A percentile compares a stretch with the other conserved stretches of the same genome.
Evolutionary conservation across 169 alveolate species (phyloP).

Genomic region (Plasmodium gaboni): DNA sequence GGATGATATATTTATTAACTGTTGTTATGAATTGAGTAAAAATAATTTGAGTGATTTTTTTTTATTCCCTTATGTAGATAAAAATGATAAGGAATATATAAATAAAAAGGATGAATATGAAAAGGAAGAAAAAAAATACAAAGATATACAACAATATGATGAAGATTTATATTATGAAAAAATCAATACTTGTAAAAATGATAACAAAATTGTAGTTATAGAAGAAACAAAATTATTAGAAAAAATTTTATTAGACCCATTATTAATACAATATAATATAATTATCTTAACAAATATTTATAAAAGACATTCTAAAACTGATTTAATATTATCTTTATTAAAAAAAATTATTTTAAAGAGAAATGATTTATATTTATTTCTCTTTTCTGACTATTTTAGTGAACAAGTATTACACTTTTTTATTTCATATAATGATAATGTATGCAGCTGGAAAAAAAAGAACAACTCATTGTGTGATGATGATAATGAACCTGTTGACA

Average conservation of each 20-base stretch:
- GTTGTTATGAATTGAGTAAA: conserved; percentile 24
- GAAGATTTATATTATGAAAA: not conserved
- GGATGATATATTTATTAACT: conserved; percentile 13
- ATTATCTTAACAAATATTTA: conserved; percentile 79
- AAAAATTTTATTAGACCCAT: conserved; percentile 80
- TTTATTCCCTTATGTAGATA: not conserved
- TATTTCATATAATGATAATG: conserved; percentile 20
- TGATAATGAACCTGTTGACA: conserved; percentile 1
- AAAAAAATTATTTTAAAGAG: conserved; percentile 61
- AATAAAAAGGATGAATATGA: conserved; percentile 1
- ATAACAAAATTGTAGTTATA: conserved; percentile 26
- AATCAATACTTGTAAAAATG: not conserved
- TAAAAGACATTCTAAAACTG: conserved; percentile 77
- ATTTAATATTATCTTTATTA: conserved; percentile 77
- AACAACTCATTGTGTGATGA: not conserved
- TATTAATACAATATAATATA: conserved; percentile 82
- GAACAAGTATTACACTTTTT: conserved; percentile 63
- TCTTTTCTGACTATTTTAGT: conserved; percentile 53
- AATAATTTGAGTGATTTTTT: conserved; percentile 42
- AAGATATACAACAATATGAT: not conserved
- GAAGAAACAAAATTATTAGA: conserved; percentile 54
- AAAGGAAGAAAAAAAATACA: not conserved
- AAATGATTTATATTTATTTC: conserved; percentile 41
- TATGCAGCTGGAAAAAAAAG: not conserved
- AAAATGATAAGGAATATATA: conserved; percentile 8